phyloP scores from a whole-genome alignment of 805 yeast genomes.

The Priceomyces fermenticarens region DNA sequence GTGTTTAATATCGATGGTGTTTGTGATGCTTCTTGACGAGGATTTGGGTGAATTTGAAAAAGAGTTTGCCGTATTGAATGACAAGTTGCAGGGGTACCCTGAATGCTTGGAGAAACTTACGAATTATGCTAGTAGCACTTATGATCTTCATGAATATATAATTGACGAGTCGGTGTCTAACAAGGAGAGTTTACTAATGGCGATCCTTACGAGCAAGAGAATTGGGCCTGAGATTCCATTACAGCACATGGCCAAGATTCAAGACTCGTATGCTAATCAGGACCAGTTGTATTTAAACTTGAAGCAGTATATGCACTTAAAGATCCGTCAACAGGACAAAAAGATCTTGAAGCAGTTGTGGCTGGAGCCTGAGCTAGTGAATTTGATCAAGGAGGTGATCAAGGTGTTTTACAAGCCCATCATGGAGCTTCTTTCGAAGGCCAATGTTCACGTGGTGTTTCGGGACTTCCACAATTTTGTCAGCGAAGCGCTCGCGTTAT shows the following conservation, averaged over 20 bases:
- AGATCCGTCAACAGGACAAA: conserved; percentile 72
- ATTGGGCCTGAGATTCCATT: conserved; percentile 17
- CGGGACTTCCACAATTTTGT: conserved; percentile 34
- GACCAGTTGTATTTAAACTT: conserved; percentile 47
- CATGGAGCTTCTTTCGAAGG: conserved; percentile 32
- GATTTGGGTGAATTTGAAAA: conserved; percentile 64
- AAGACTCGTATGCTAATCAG: conserved; percentile 14
- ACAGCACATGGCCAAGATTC: conserved; percentile 8
- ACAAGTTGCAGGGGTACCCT: conserved; percentile 27
- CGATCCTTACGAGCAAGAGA: conserved; percentile 18
- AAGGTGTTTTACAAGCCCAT: conserved; percentile 42
- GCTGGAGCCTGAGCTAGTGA: conserved; percentile 82
- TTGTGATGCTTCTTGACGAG: conserved; percentile 70
- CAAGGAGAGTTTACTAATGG: conserved; percentile 21
- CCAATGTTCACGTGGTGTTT: conserved; percentile 38
- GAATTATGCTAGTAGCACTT: conserved; percentile 16
- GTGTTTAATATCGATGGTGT: conserved; percentile 64
- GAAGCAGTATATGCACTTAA: conserved; percentile 60
- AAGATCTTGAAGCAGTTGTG: conserved; percentile 71
- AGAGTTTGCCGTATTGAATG: conserved; percentile 48
- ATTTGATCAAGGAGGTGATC: conserved; percentile 68
- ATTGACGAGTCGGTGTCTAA: conserved; percentile 22
- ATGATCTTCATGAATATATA: conserved; percentile 12
- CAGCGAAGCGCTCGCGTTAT: conserved; percentile 61
- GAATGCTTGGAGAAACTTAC: conserved; percentile 25